Base-by-base conservation (phyloP, 1,284 basidiomycete species). In the Ustilago hordei region DNA sequence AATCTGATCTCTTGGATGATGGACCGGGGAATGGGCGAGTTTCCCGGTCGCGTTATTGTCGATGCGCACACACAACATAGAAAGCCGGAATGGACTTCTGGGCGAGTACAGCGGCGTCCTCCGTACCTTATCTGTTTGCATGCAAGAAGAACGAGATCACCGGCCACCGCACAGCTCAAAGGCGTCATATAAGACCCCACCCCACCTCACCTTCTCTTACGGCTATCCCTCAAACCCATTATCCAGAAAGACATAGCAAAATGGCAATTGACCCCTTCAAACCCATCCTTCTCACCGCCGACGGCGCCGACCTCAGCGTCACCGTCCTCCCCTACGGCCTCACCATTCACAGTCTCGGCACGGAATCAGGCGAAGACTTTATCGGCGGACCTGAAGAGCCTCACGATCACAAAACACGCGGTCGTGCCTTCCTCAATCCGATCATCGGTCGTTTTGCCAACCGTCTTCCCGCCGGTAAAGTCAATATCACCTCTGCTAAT, bases 391-490 rank as follows among this genome's bases (percentile, higher is more conserved):
- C 83, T n/a, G 78, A 83, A 60, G 62, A 79, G 31, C 73, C 81
- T 3, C 43, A 58, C 4, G 78, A 77, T 32, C 83, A 85, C 58
- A 57, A 69, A 19, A 28, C 43, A 15, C 39, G 45, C 1, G 81
- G 81, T 2, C 63, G 81, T 6, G 67, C 57, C 19, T 85, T 85
- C 67, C 79, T 80, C 56, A 83, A 83, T 32, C 80, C 81, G 23
- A 64, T 85, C 63, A 71, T 85, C 31, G 83, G 83, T 6, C 78
- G 82, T 17, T 85, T 78, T 39, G 82, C 80, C 36, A 85, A 85
- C 56, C 78, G 83, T 17, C 70, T 85, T n/a, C 81, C 78, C 3
- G 78, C 78, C 0, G 83, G 83, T 39, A 60, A 69, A 55, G 31
- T 60, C 55, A 39, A 76, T 19, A 73, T 64, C 69, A 60, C 50